Base-by-base conservation (phyloP, 768 basidiomycete species). In the Mycena rosella region DNA sequence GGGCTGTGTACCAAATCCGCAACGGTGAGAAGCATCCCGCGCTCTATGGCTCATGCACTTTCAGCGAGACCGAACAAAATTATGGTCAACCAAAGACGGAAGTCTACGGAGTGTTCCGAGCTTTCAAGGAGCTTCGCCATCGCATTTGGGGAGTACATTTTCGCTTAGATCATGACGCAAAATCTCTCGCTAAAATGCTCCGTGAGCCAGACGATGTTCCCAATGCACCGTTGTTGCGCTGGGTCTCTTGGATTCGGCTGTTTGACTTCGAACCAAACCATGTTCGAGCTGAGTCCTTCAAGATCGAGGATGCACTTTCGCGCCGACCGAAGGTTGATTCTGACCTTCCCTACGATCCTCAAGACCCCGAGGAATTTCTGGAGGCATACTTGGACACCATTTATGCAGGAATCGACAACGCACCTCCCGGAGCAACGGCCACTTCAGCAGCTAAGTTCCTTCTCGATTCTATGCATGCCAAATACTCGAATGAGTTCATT, bases 31-130 rank as follows among this genome's bases (percentile, higher is more conserved):
- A 73, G 47, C 67, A 71, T 22, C 80, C 75, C 0, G 71, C 77
- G 0, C 42, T 76, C 0, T 82, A 72, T 65, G 78, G 80, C 0
- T 81, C 78, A 1, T 74, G 76, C 55, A 80, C 79, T 0, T 81
- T 75, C 70, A 83, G 78, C 45, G 71, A 78, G 0, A 59, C 63
- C 0, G 77, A 82, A 65, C 65, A 73, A 1, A 62, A 73, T 3
- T 84, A 82, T 60, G 80, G 79, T 0, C 80, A 82, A 63, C 73
- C 80, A 0, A 83, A 84, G 60, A 55, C 79, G 0, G 80, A 83
- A 62, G 73, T 83, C 0, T 85, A 80, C 56, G 79, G 83, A 0
- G 49, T 83, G 0, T 82, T 75, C 49, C 55, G 78, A 0, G 76
- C 78, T 0, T 40, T 83, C 24, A 76, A 75, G 40, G 74, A 73